Evolutionary conservation across 106 monocot genomes (phyloP).

Genomic region (Amphibolis antarctica): DNA sequence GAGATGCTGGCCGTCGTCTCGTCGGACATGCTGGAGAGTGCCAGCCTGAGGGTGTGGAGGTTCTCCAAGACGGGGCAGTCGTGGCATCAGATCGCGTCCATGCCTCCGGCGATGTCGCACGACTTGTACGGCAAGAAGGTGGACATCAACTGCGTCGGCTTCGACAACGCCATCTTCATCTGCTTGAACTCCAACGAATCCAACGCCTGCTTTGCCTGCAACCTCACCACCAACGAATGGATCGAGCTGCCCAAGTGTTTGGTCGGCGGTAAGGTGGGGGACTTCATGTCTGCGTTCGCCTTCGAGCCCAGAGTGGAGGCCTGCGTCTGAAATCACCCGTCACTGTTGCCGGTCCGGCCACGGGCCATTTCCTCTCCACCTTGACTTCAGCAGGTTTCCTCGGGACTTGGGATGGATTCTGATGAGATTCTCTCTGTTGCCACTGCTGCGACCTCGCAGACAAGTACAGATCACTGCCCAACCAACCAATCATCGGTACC

Average conservation of each 20-base stretch:
- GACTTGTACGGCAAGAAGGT: conserved; percentile 55
- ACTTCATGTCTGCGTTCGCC: conserved; percentile 66
- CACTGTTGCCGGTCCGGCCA: not conserved
- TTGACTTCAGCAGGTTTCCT: no score
- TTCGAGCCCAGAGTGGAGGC: conserved; percentile 82
- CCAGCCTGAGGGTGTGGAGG: conserved; percentile 65
- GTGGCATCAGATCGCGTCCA: conserved; percentile 60
- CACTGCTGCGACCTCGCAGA: no score
- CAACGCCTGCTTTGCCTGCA: conserved; percentile 36
- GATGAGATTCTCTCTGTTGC: no score
- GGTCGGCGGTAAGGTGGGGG: conserved; percentile 38
- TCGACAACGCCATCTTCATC: conserved; percentile 41
- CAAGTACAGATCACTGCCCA: no score
- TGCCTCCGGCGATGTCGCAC: conserved; percentile 78
- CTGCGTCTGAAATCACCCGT: conserved; percentile 23
- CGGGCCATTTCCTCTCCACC: no score
- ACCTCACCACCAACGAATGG: conserved; percentile 39
- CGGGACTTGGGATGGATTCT: no score
- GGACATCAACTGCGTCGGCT: conserved; percentile 69
- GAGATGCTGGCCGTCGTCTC: conserved; percentile 44
- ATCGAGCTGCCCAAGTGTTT: conserved; percentile 51
- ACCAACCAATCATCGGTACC: no score
- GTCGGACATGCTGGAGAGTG: conserved; percentile 62
- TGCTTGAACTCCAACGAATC: conserved; percentile 48
- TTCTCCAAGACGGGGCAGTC: conserved; percentile 22